Evolutionary conservation across 306 rosid species (phyloP), one percentile per base, ranked within the genome.

Genomic region (Arachis hypogaea): DNA sequence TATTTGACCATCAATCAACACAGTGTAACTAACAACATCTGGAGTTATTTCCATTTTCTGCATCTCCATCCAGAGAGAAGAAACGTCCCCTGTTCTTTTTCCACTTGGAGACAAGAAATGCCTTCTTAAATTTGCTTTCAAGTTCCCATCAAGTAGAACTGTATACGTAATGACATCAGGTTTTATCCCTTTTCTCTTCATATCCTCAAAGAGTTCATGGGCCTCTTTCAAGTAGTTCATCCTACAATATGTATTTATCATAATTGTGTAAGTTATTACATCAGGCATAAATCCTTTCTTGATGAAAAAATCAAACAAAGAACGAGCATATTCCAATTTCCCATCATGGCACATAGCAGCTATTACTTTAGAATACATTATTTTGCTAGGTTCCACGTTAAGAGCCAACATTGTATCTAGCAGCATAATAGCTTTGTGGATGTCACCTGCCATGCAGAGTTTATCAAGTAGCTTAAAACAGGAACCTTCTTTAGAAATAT

Each of bases 141-240:
- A 69, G 72, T 49, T 84, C 68, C 83, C 79, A 66, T 88, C 91
- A 57, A 93, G 91, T 77, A 90, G 81, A 79, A 93, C 88, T 59
- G 97, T 90, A 83, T 85, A 93, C 56, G 88, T 81, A 77, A 87
- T 63, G 68, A 82, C 74, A 82, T 93, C 88, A 62, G 96, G 98
- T 77, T 85, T 75, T 68, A 90, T 85, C 76, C 92, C 90, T 68
- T 76, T 91, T 14, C 7, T 64, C 72, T 80, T 85, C 97, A 89
- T 90, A 73, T 90, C 93, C 72, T 70, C 79, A 59, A 93, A 83
- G 75, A 93, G 92, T 43, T 46, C 76, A 81, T 65, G 58, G 55
- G 98, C 97, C 69, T 83, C 85, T 71, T 51, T 63, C 86, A 88
- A 80, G 78, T 73, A 77, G 78, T 88, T 81, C 68, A 46, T 60